Base-by-base conservation (phyloP, 192 early-diverging fungal species). In the Bifiguratus adelaidae region DNA sequence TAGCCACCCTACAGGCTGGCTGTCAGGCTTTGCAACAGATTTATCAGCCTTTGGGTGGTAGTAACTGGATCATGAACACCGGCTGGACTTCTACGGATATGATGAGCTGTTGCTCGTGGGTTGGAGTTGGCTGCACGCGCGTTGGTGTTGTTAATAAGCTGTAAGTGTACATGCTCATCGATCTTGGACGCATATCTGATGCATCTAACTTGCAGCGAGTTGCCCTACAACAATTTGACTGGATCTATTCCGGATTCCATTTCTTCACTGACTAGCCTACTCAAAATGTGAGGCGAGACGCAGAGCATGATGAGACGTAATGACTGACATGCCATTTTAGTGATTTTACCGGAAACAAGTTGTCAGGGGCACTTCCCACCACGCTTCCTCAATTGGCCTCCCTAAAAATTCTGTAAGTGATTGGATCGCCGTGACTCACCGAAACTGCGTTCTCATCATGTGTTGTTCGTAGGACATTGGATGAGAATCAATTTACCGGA, bases 81-180 rank as follows among this genome's bases (percentile, higher is more conserved):
- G 52, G 55, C 9, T 63, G 55, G 61, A 27, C 33, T 28, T 53
- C 45, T 12, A 33, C 15, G 21, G 47, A 63, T 37, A 57, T 53
- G 55, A 49, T 41, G 25, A 45, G 45, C 23, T 63, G 61, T 41
- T 58, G 61, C 28, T 44, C 29, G 2, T 63, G 61, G 55, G 28
- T 30, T 16, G 38, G 33, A 11, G 55, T 63, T 27, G 30, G 28
- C 12, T 63, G 61, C 44, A 58, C 41, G 18, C n/a, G 18, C 22
- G 20, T 54, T 22, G 61, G 55, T 9, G 45, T 48, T 41, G 30
- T 63, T 7, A 33, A 46, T 4, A 38, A 50, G 33, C n/a, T 63
- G 60, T 63, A 53, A 52, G 53, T n/a, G 34, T 19, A 22, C 24
- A 44, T 13, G 7, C 13, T 19, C 32, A 15, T 19, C 12, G 11